Evolutionary conservation across 352 stramenopile species (phyloP), one percentile per base, ranked within the genome.

Genomic region (Phytophthora megakarya): DNA sequence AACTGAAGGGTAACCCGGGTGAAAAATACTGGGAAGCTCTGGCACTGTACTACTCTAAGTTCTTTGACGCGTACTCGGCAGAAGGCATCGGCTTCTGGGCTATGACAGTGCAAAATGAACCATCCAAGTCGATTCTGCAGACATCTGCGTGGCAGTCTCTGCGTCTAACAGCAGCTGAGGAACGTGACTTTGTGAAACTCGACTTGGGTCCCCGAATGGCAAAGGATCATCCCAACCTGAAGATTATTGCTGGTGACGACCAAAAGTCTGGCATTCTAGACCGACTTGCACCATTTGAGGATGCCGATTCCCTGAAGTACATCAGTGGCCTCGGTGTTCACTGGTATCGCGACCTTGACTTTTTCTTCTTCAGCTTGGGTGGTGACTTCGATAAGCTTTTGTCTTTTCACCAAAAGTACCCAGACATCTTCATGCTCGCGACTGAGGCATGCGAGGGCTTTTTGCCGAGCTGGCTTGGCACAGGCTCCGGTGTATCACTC

Each of bases 21-120:
- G 85, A 80, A 4, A 45, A 73, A 21, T 89, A 92, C 48, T 88
- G 88, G 78, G 68, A 88, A 57, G 86, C 89, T 1, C 64, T 90
- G 59, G 90, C 89, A 18, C 70, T 90, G n/a, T 97, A 96, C 64
- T 94, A 96, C 61, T 83, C 79, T 57, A 91, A 90, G 67, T 97
- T 97, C 62, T 70, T 97, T 5, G 69, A 76, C 9, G 90, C 81
- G 40, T 97, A 97, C 72, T 78, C 84, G 26, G 70, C 76, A 11
- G 77, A 86, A 43, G 86, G 86, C 21, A 68, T 96, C 22, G 59
- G 80, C 13, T 81, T 96, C 59, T 96, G 49, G 49, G 35, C 49
- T 7, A 57, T 35, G 35, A 96, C 88, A 11, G 77, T 84, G 22
- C 89, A 97, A 72, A 97, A 97, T 66, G 89, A 97, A 61, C 84